Evolutionary conservation across 768 basidiomycete genomes (phyloP).

Genomic region (Suillus placidus): DNA sequence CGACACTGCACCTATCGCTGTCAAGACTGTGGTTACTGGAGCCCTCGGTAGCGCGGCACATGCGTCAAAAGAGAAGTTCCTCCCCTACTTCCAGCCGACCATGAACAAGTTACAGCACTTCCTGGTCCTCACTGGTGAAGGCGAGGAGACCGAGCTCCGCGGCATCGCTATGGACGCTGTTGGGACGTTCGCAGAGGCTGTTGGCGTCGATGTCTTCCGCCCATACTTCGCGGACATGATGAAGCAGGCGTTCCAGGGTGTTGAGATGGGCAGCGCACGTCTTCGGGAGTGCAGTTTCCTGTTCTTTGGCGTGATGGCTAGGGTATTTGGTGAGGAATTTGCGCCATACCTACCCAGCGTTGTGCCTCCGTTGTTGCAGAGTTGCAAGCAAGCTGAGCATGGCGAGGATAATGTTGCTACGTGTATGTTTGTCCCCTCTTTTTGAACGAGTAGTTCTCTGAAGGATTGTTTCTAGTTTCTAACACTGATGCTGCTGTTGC

Average conservation of each 20-base stretch:
- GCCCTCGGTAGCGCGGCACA: constrained; percentile 98
- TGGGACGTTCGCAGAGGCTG: constrained; percentile 96
- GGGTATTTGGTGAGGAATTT: constrained; percentile 94
- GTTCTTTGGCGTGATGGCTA: constrained; percentile 98
- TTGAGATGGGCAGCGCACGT: constrained; percentile 83
- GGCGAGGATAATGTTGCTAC: constrained; percentile 55
- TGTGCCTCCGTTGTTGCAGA: constrained; percentile 81
- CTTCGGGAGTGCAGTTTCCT: constrained; percentile 95
- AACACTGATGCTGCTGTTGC: constrained; percentile 57
- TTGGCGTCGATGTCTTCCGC: constrained; percentile 90
- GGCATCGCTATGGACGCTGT: constrained; percentile 99
- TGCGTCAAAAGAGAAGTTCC: constrained; percentile 88
- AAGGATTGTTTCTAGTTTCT: constrained; percentile 38
- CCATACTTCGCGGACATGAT: constrained; percentile 97
- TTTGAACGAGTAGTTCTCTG: constrained; percentile 1
- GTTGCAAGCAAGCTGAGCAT: constrained; percentile 82
- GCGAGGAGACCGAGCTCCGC: constrained; percentile 91
- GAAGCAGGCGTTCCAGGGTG: constrained; percentile 90
- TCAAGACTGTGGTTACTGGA: constrained; percentile 95
- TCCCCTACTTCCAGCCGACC: constrained; percentile 91
- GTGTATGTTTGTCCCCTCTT: constrained; percentile 38
- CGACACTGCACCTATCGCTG: constrained; percentile 79
- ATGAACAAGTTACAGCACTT: constrained; percentile 89
- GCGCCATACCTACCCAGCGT: constrained; percentile 84
- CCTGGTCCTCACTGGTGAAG: constrained; percentile 81